Conservation (phyloP, 192 early-diverging fungal species). For the Allomyces javanicus region DNA sequence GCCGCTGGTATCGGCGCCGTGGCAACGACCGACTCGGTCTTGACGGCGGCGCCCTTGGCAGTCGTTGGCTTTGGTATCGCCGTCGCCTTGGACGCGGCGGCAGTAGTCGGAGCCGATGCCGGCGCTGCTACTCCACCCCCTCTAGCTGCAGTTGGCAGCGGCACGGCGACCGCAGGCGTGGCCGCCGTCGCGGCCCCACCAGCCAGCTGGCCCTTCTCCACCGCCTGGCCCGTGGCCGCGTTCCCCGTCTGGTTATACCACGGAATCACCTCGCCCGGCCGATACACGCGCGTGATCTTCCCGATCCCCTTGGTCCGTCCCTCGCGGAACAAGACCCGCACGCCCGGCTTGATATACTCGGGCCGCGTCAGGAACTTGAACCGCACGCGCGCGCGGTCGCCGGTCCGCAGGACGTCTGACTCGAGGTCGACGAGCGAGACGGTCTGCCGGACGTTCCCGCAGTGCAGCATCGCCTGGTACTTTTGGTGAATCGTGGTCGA, state of each 20-base stretch:
- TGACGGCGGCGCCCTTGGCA: too few relatives aligned
- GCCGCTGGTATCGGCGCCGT: too few relatives aligned
- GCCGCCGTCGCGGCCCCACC: too few relatives aligned
- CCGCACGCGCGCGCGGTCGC: slow-evolving; percentile 60
- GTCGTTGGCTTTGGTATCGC: too few relatives aligned
- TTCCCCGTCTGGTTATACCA: background rate
- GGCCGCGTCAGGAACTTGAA: slow-evolving; percentile 65
- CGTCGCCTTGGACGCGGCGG: too few relatives aligned
- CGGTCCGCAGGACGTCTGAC: slow-evolving; percentile 54
- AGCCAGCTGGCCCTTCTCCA: background rate
- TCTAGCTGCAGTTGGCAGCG: too few relatives aligned
- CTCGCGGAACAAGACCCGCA: slow-evolving; percentile 51
- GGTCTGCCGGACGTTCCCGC: slow-evolving; percentile 68
- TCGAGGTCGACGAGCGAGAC: slow-evolving; percentile 59
- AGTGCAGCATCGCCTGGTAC: slow-evolving; percentile 93
- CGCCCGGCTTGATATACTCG: slow-evolving; percentile 36
- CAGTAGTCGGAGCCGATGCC: too few relatives aligned
- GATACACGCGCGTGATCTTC: slow-evolving; percentile 29
- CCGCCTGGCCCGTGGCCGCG: background rate
- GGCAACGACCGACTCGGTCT: too few relatives aligned
- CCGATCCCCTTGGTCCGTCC: slow-evolving; percentile 79
- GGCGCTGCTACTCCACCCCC: too few relatives aligned
- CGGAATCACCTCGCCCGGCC: background rate
- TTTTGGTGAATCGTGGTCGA: slow-evolving; percentile 66
- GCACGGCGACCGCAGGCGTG: too few relatives aligned